Percentiles rank a stretch among this genome's conserved stretches.
Evolutionary conservation across 345 rosid genomes (phyloP).

Genomic region (Balakata baccata): DNA sequence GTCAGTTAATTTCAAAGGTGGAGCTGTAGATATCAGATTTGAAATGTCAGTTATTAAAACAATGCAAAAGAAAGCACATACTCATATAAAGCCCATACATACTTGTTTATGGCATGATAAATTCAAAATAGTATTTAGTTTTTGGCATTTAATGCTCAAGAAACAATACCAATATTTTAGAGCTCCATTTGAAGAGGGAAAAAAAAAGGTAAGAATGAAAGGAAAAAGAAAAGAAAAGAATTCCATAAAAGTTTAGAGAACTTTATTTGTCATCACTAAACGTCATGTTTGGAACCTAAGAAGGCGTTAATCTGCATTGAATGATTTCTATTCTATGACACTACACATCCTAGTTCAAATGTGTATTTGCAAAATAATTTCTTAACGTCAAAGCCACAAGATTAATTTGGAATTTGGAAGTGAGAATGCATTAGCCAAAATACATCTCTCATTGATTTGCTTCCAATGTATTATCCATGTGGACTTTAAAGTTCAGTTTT

Average conservation of each 20-base stretch:
- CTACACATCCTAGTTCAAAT: neutral
- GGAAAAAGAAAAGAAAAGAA: neutral
- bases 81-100: too few species aligned
- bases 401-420: neutral
- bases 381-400: neutral
- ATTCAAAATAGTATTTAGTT: neutral
- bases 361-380: neutral
- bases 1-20: slow-evolving; percentile 86
- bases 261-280: neutral
- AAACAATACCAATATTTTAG: neutral
- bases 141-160: neutral
- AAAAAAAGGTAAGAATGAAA: too few species aligned
- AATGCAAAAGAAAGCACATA: neutral
- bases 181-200: neutral
- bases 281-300: neutral
- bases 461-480: neutral
- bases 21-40: slow-evolving; percentile 52
- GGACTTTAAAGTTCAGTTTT: neutral
- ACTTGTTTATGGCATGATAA: neutral
- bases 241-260: neutral
- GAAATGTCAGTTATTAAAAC: neutral
- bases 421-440: neutral
- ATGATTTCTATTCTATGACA: neutral
- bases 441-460: too few species aligned
- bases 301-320: neutral